A percentile compares a stretch with the other conserved stretches of the same genome.
phyloP scores from a whole-genome alignment of 1,139 yeast genomes.

The Sugiyamaella novakii region DNA sequence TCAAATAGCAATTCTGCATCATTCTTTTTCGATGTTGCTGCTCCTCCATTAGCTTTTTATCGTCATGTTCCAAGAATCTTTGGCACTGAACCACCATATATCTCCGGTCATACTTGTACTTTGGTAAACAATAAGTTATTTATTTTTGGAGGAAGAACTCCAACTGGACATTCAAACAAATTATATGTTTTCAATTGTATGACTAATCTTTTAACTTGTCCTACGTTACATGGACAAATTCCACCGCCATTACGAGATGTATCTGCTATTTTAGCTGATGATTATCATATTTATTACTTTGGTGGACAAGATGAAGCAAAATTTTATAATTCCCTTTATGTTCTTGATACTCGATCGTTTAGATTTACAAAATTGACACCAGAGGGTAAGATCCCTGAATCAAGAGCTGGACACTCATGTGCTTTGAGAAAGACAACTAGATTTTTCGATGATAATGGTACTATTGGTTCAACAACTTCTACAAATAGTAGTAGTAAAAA shows the following conservation, averaged over 20 bases:
- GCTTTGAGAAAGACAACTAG: slow-evolving; percentile 16
- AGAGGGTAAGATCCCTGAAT: slow-evolving; percentile 23
- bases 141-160: slow-evolving; percentile 33
- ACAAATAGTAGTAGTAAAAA: not conserved
- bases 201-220: slow-evolving; percentile 27
- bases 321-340: slow-evolving; percentile 26
- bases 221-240: slow-evolving; percentile 24
- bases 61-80: slow-evolving; percentile 32
- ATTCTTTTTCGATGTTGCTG: slow-evolving; percentile 23
- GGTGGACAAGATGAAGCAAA: slow-evolving; percentile 32
- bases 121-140: slow-evolving; percentile 26
- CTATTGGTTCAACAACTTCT: slow-evolving; percentile 7
- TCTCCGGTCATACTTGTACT: slow-evolving; percentile 31
- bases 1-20: slow-evolving; percentile 8
- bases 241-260: slow-evolving; percentile 30
- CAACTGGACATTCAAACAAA: slow-evolving; percentile 26
- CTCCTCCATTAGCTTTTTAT: slow-evolving; percentile 31
- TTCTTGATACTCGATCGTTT: slow-evolving; percentile 25
- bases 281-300: slow-evolving; percentile 29
- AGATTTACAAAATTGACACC: slow-evolving; percentile 22
- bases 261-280: slow-evolving; percentile 25
- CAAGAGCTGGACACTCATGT: slow-evolving; percentile 32
- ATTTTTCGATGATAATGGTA: slow-evolving; percentile 3
- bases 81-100: slow-evolving; percentile 34
- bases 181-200: slow-evolving; percentile 32